Evolutionary conservation across 192 early-diverging fungal species (phyloP).

Genomic region (Coemansia sp.): DNA sequence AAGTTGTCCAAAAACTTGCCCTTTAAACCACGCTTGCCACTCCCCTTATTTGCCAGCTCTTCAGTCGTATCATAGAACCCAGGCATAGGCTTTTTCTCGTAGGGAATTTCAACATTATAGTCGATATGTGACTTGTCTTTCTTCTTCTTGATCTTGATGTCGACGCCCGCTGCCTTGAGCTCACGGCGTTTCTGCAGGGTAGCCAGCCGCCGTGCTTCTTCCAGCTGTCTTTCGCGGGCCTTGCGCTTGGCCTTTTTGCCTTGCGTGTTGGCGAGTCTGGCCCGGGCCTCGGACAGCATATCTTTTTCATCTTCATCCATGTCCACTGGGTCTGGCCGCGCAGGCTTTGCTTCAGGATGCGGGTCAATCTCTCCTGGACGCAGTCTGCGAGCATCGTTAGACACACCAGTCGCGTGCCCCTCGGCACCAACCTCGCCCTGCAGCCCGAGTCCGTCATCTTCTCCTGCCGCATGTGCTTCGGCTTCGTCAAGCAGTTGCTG

Average conservation of each 20-base stretch:
- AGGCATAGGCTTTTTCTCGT: conserved; percentile 79
- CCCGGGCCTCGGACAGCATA: conserved; percentile 97
- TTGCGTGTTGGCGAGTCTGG: conserved; percentile 98
- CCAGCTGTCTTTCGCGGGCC: conserved; percentile 95
- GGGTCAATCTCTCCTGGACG: conserved; percentile 97
- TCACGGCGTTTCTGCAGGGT: conserved; percentile 92
- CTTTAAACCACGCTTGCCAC: conserved; percentile 65
- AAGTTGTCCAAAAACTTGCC: conserved; percentile 73
- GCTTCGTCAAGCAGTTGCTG: conserved; percentile 95
- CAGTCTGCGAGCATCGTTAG: conserved; percentile 69
- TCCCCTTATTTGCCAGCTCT: conserved; percentile 65
- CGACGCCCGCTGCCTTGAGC: conserved; percentile 97
- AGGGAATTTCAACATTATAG: conserved; percentile 96
- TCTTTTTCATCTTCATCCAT: conserved; percentile 99
- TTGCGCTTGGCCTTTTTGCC: conserved; percentile 99
- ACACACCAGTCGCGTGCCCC: conserved; percentile 19
- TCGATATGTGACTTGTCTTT: conserved; percentile 71
- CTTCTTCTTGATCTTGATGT: conserved; percentile 68
- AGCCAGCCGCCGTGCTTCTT: conserved; percentile 89
- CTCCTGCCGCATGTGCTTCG: conserved; percentile 75
- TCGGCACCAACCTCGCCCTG: conserved; percentile 60
- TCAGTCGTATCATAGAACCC: conserved; percentile 94
- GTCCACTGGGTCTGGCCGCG: conserved; percentile 95
- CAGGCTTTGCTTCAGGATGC: conserved; percentile 95
- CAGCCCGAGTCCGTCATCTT: conserved; percentile 57